A percentile compares a stretch with the other conserved stretches of the same genome.
Conservation (phyloP, 345 rosid species). For the Lepidium didymum region DNA sequence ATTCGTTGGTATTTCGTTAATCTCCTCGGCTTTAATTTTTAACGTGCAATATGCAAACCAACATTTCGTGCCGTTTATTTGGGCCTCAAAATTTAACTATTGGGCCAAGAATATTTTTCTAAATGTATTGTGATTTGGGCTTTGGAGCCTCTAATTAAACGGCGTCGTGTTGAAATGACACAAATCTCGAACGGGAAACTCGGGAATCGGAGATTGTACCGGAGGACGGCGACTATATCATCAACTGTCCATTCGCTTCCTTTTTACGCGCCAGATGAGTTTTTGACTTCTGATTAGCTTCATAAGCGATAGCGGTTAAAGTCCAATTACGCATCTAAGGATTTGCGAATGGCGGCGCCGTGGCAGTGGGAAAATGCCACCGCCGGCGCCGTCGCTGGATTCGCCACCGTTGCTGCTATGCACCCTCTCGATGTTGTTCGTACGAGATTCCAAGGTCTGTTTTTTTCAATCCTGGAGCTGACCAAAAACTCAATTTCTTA, state of each 20-base stretch:
- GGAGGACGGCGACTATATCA: neutral
- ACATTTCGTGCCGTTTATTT: neutral
- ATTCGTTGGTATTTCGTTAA: neutral
- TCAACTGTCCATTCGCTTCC: neutral
- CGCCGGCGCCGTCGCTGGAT: conserved; percentile 86
- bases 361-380: conserved; percentile 89
- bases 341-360: conserved; percentile 12
- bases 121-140: neutral
- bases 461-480: neutral
- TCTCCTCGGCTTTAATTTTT: neutral
- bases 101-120: neutral
- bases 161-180: neutral
- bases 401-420: conserved; percentile 73
- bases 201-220: neutral
- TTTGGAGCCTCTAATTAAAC: neutral
- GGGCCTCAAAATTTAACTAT: neutral
- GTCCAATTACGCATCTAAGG: neutral
- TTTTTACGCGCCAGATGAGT: neutral
- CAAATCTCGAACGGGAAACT: neutral
- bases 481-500: neutral
- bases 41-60: neutral
- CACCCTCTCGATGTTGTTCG: conserved; percentile 95
- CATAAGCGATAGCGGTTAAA: neutral
- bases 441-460: conserved; percentile 80
- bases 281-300: neutral